Percentiles rank a stretch among this genome's conserved stretches.
Conservation (phyloP, 768 basidiomycete species). For the Tylopilus sp. region DNA sequence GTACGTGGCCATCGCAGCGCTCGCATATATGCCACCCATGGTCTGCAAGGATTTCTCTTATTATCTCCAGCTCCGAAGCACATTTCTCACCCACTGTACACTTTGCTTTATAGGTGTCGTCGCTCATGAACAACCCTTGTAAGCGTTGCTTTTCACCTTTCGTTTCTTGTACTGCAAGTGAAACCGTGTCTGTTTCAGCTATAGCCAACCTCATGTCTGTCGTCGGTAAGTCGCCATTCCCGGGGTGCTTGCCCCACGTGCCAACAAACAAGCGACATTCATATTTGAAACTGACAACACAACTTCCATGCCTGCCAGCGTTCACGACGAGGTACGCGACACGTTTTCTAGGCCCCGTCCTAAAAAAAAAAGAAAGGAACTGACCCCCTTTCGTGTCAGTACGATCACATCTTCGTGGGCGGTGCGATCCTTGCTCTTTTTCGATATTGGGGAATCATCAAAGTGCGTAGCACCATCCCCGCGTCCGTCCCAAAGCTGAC, state of each 20-base stretch:
- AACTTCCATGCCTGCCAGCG: not conserved
- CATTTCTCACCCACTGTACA: not conserved
- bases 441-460: not conserved
- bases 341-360: not conserved
- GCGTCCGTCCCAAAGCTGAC: too few relatives aligned
- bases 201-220: not conserved
- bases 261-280: too few relatives aligned
- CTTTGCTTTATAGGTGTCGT: conserved; percentile 8
- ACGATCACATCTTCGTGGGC: conserved; percentile 12
- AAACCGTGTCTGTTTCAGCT: not conserved
- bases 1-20: conserved; percentile 8
- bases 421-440: conserved; percentile 4
- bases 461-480: too few relatives aligned
- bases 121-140: not conserved
- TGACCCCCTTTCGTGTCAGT: not conserved
- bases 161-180: not conserved
- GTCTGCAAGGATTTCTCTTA: not conserved
- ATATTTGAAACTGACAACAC: conserved; percentile 3
- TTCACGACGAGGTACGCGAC: conserved; percentile 8
- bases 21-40: conserved; percentile 9
- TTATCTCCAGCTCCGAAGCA: not conserved
- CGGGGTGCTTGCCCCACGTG: too few relatives aligned
- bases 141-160: not conserved
- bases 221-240: conserved; percentile 4
- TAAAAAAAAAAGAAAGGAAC: too few relatives aligned